A percentile compares a stretch with the other conserved stretches of the same genome.
phyloP scores from a whole-genome alignment of 2,329 filamentous ascomycete genomes.

The Penicillium vulpinum region DNA sequence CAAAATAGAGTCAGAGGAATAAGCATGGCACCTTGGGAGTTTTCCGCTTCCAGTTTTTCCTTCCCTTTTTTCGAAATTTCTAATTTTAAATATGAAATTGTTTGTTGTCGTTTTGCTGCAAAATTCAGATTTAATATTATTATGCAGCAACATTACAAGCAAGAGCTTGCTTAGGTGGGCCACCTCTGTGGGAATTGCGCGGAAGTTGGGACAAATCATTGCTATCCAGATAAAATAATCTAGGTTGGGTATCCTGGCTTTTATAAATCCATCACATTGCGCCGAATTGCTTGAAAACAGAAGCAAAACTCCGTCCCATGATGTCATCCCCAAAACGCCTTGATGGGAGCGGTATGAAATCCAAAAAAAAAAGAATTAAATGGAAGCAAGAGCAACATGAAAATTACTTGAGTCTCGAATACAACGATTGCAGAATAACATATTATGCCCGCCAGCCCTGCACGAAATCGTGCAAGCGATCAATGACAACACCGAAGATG shows the following conservation, averaged over 20 bases:
- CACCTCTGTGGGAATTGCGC: too few species aligned
- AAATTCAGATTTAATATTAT: too few species aligned
- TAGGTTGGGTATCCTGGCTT: constrained; percentile 14
- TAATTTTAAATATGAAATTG: too few species aligned
- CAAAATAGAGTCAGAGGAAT: too few species aligned
- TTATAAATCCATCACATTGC: constrained; percentile 7
- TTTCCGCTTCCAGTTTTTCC: too few species aligned
- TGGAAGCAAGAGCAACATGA: background rate
- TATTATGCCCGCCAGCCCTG: constrained; percentile 80
- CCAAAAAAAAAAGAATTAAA: background rate
- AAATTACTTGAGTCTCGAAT: background rate
- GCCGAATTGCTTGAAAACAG: background rate
- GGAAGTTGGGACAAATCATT: background rate
- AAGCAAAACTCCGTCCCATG: background rate
- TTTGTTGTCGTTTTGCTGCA: too few species aligned
- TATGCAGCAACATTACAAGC: background rate
- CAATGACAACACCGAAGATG: constrained; percentile 90
- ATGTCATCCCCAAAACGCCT: background rate
- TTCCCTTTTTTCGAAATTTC: too few species aligned
- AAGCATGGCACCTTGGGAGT: too few species aligned
- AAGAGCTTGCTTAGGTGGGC: background rate
- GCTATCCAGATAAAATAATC: background rate
- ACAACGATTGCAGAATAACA: too few species aligned
- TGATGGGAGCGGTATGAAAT: background rate
- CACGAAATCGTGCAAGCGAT: constrained; percentile 88